phyloP scores from a whole-genome alignment of 1,284 basidiomycete species.

The Fomes fomentarius region DNA sequence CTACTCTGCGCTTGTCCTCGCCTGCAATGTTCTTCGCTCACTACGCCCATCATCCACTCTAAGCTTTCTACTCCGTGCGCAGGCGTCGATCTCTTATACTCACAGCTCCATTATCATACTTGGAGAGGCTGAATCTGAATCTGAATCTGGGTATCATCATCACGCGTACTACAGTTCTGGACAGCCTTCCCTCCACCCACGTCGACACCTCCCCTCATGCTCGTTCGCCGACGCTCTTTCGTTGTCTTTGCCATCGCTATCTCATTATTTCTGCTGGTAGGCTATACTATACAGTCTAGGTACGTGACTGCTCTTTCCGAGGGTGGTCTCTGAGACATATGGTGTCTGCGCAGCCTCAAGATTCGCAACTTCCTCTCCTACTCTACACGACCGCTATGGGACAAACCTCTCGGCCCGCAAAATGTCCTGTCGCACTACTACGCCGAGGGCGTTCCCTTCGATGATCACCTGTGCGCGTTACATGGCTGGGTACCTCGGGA shows the following conservation, averaged over 20 bases:
- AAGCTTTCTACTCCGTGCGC: too few species aligned
- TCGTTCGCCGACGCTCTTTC: conserved; percentile 22
- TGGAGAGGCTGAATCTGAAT: too few species aligned
- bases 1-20: too few species aligned
- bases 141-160: too few species aligned
- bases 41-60: too few species aligned
- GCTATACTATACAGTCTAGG: conserved; percentile 17
- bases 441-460: conserved; percentile 52
- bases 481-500: conserved; percentile 56
- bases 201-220: conserved; percentile 3
- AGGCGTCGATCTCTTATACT: too few species aligned
- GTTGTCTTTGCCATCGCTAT: conserved; percentile 6
- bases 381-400: conserved; percentile 68
- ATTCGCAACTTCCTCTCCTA: conserved; percentile 56
- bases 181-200: neutral
- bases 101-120: too few species aligned
- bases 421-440: conserved; percentile 57
- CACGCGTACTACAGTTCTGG: neutral
- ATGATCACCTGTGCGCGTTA: conserved; percentile 49
- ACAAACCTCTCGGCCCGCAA: conserved; percentile 52
- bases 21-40: neutral
- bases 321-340: conserved; percentile 28
- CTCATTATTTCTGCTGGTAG: conserved; percentile 12
- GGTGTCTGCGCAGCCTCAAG: conserved; percentile 29
- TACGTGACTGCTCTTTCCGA: neutral